phyloP scores from a whole-genome alignment of 345 rosid species.

The Raphanus raphanistrum region DNA sequence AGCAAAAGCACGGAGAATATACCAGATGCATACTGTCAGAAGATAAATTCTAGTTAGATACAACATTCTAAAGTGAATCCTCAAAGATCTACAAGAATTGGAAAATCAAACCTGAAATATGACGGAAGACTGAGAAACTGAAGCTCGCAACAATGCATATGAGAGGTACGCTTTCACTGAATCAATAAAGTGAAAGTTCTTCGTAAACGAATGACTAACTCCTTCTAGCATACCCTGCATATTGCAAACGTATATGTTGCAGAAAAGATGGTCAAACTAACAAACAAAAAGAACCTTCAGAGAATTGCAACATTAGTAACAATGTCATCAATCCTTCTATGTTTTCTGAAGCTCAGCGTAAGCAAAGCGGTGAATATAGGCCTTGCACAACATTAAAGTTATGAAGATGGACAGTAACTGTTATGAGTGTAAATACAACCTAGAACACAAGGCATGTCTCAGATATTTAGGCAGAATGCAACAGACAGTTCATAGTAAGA shows the following conservation, averaged over 20 bases:
- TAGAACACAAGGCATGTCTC: constrained; percentile 7
- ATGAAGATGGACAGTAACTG: constrained; percentile 6
- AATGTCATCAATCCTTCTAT: constrained; percentile 6
- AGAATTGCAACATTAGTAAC: constrained; percentile 7
- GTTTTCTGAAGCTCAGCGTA: constrained; percentile 12
- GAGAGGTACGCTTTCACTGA: constrained; percentile 98
- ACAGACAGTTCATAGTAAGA: constrained; percentile 2
- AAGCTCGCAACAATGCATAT: constrained; percentile 91
- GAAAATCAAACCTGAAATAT: constrained; percentile 80
- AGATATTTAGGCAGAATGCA: constrained; percentile 21
- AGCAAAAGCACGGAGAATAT: constrained; percentile 86
- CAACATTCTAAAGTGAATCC: constrained; percentile 23
- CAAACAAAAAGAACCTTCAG: constrained; percentile 15
- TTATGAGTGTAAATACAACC: constrained; percentile 22
- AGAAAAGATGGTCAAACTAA: constrained; percentile 21
- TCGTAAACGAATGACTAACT: constrained; percentile 87
- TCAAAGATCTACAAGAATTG: constrained; percentile 19
- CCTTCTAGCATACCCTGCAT: constrained; percentile 93
- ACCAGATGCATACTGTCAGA: constrained; percentile 93
- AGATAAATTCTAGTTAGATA: constrained; percentile 38
- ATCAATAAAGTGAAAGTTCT: constrained; percentile 94
- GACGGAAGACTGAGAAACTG: constrained; percentile 84
- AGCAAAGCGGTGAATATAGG: constrained; percentile 1
- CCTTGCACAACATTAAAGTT: constrained; percentile 11
- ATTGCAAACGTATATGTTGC: constrained; percentile 25